Base-by-base conservation (phyloP, 257 asterid genomes). In the Solanum megistacrolobum region DNA sequence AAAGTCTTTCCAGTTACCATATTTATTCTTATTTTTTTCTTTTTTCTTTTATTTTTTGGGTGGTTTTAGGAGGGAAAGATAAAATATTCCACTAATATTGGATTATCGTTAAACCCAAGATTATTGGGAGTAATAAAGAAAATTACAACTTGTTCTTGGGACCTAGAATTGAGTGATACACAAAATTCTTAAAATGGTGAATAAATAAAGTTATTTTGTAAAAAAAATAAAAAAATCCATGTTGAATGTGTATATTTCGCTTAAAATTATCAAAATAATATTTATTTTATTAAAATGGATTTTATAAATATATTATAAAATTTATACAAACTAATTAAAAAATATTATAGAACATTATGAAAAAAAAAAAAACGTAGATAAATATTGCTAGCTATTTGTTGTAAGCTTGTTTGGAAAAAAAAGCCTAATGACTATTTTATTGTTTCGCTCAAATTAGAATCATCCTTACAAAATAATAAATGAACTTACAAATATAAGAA, bases 21-120 rank as follows among this genome's bases (percentile, higher is more conserved):
- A 12, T 23, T 39, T 41, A 13, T 41, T 27, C 43, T 3, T 13
- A 2, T 69, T 29, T n/a, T 38, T 23, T 39, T 39, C 39, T 7
- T 23, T 39, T 39, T 78, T 41, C 5, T 5, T 41, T 78, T 78
- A 4, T 18, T 78, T 78, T 78, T 39, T 39, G 60, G 83, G 35
- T 81, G 85, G 69, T 46, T 81, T 46, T 82, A 82, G 85, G 85
- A 82, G 85, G 85, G 85, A 82, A 82, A 82, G 69, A 29, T 48
- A 46, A 46, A 82, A 82, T 48, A 48, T 82, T 79, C 25, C 31
- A 82, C 12, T 46, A 38, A 82, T 55, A 82, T 82, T 48, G 69
- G 85, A 38, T 18, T 18, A 18, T 82, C 3, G 32, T 23, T 23
- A 23, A 38, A 75, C 34, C 20, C 55, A 36, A 75, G 55, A 23